Base-by-base conservation (phyloP, 495 filamentous ascomycete genomes). In the Penicillium coffeae region DNA sequence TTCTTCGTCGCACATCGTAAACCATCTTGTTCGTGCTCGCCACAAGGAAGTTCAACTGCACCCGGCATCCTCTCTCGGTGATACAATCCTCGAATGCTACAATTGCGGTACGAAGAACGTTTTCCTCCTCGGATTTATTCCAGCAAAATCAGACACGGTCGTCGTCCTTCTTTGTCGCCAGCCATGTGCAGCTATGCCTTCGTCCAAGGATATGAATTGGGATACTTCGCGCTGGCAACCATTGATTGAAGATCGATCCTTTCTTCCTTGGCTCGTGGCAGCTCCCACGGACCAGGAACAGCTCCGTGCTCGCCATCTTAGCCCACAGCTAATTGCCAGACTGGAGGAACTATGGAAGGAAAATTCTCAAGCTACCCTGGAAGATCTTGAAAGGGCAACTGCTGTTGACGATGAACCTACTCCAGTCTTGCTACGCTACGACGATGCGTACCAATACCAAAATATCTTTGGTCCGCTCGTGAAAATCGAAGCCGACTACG, bases 201-300 rank as follows among this genome's bases (percentile, higher is more conserved):
- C 92, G 9, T 90, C 89, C n/a, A 99, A 99, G 71, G 93, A 97
- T 60, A 99, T 99, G 93, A 97, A 92, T 65, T 99, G 93, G 93
- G 93, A 99, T 69, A 92, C 90, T 12, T 95, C 94, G 7, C 84
- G 90, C 54, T 99, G 93, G 93, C 91, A 97, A 57, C 93, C 93
- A 2, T 75, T 99, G 32, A 96, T 99, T 50, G 91, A 96, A 62
- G 93, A 99, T 57, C 89, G 93, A 21, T 92, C 90, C 7, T 99
- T 99, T 60, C 69, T 99, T 20, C 81, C 82, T 32, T 99, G 93
- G 93, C 87, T 99, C 41, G 93, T 99, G 21, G 81, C 83, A 41
- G 77, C 85, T 9, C 93, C 93, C 8, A 86, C 88, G 13, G 93
- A 99, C 64, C 88, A 91, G 52, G 93, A 99, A 67, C 93, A 97